These are phyloP conservation scores for Prunus kanzakura DNA, from an alignment of 306 rosid species.

Conservation along the genomic window DNA sequence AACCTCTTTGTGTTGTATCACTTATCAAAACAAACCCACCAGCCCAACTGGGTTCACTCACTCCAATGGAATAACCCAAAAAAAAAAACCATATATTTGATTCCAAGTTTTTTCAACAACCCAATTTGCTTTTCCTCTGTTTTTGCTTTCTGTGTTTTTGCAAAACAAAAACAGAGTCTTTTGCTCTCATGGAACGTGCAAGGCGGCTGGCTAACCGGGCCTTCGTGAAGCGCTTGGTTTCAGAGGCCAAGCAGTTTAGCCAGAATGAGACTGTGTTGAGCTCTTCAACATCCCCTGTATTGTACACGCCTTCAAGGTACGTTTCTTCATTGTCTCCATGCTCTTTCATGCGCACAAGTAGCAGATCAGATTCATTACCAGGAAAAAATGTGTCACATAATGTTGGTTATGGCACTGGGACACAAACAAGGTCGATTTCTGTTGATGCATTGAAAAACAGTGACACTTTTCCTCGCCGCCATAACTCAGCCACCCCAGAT, in stretches of 20 bases:
- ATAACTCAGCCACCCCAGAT: conserved; percentile 89
- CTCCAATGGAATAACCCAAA: conserved; percentile 19
- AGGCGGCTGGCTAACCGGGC: conserved; percentile 86
- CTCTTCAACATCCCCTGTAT: conserved; percentile 44
- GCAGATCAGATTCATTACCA: conserved; percentile 34
- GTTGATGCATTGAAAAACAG: conserved; percentile 81
- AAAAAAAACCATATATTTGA: background rate
- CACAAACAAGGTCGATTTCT: conserved; percentile 71
- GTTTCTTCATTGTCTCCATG: conserved; percentile 66
- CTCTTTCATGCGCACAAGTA: conserved; percentile 32
- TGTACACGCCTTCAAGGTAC: conserved; percentile 60
- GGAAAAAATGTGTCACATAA: conserved; percentile 29
- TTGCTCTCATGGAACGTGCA: conserved; percentile 80
- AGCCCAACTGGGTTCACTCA: conserved; percentile 14
- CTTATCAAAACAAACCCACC: conserved; percentile 18
- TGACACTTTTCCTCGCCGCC: conserved; percentile 90
- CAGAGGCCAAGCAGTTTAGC: conserved; percentile 67
- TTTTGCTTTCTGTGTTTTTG: conserved; percentile 2
- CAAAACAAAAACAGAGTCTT: background rate
- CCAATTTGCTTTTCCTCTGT: background rate
- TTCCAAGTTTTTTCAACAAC: conserved; percentile 18
- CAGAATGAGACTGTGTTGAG: conserved; percentile 40
- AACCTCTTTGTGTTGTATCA: conserved; percentile 10
- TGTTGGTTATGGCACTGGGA: conserved; percentile 31
- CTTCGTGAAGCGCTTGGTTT: conserved; percentile 71